Conservation (phyloP, 2,329 filamentous ascomycete genomes). For the Aspergillus pseudoviridinutans region DNA sequence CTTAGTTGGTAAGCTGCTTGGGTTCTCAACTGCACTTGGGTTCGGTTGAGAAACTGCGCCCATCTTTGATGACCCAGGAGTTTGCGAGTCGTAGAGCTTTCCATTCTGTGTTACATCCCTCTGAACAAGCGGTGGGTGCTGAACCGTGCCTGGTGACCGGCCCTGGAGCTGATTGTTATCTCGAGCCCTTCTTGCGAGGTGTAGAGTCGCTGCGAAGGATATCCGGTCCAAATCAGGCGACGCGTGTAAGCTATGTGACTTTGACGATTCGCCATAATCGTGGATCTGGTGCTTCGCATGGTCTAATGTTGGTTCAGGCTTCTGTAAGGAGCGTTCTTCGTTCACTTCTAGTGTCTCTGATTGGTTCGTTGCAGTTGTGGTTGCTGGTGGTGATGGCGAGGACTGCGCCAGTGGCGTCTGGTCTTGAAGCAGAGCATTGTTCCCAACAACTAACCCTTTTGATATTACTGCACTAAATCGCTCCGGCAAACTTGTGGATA, state of each 20-base stretch:
- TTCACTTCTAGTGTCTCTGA: slow-evolving; percentile 15
- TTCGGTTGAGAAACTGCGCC: neutral
- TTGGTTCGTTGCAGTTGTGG: slow-evolving; percentile 16
- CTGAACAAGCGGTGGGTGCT: neutral
- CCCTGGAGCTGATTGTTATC: neutral
- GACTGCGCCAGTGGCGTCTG: slow-evolving; percentile 8
- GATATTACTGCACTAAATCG: slow-evolving; percentile 29
- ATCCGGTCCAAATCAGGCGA: slow-evolving; percentile 21
- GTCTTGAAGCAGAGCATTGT: slow-evolving; percentile 16
- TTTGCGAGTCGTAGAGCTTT: neutral
- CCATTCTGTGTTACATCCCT: slow-evolving; percentile 2
- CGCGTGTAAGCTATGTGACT: neutral
- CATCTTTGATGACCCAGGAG: neutral
- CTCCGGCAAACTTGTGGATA: slow-evolving; percentile 25
- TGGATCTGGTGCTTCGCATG: neutral
- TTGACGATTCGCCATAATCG: neutral
- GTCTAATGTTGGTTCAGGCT: neutral
- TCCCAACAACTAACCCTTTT: slow-evolving; percentile 23
- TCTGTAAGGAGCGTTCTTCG: slow-evolving; percentile 16
- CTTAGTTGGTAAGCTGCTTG: neutral
- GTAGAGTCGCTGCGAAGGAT: slow-evolving; percentile 23
- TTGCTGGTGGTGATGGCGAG: slow-evolving; percentile 12
- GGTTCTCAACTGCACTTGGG: neutral
- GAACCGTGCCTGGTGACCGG: neutral
- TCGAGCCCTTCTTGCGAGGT: slow-evolving; percentile 14